Percentiles rank a stretch among this genome's conserved stretches.
phyloP scores from a whole-genome alignment of 768 basidiomycete genomes.

The Epithele typhae region DNA sequence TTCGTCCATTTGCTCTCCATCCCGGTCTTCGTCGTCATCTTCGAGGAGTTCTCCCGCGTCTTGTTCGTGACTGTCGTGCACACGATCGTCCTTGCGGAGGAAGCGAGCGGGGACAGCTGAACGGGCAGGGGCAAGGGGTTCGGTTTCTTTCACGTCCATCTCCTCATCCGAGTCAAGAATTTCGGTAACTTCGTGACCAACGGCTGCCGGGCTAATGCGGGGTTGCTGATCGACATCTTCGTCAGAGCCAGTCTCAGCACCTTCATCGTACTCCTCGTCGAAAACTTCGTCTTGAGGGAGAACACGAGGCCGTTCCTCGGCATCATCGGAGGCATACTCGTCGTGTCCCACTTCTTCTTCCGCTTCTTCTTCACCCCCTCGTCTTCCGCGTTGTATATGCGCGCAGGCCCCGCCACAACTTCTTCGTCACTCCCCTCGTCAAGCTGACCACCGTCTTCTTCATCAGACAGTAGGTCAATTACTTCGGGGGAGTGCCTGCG shows the following conservation, averaged over 20 bases:
- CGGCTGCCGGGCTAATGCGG: not conserved
- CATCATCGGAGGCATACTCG: not conserved
- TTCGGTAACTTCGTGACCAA: constrained; percentile 1
- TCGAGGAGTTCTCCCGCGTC: not conserved
- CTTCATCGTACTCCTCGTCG: not conserved
- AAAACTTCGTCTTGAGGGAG: constrained; percentile 2
- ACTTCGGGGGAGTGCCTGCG: constrained; percentile 13
- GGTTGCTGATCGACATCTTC: constrained; percentile 5
- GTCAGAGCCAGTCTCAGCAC: constrained; percentile 9
- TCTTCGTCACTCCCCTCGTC: constrained; percentile 6
- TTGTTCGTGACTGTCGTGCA: constrained; percentile 6
- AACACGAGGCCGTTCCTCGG: not conserved
- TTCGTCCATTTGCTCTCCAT: not conserved
- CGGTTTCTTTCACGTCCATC: not conserved
- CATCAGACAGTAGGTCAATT: constrained; percentile 21
- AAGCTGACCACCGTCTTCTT: constrained; percentile 2
- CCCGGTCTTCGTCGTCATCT: constrained; percentile 8
- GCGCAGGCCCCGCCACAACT: not conserved
- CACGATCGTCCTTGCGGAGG: constrained; percentile 5
- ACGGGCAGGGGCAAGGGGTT: not conserved
- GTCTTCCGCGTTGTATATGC: not conserved
- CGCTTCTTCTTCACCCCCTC: too few species aligned
- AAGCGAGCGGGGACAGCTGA: constrained; percentile 7
- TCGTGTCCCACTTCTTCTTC: not conserved
- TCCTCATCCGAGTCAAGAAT: constrained; percentile 11